phyloP scores from a whole-genome alignment of 1,284 basidiomycete species.

The Psilocybe mexicana region DNA sequence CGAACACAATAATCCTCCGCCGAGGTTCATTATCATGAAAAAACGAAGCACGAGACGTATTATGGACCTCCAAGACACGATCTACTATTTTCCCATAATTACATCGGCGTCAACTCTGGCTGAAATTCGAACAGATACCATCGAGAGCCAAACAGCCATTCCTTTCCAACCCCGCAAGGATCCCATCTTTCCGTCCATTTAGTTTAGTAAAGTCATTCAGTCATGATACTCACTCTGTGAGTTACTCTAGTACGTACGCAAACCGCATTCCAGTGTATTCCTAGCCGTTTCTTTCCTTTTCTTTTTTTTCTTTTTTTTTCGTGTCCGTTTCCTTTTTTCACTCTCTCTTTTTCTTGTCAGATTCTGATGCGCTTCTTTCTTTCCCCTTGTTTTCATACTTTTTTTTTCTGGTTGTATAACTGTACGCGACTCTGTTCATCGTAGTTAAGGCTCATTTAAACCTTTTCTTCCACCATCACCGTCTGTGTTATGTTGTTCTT shows the following conservation, averaged over 20 bases:
- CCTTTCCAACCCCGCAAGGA: not conserved
- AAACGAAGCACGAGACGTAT: slow-evolving; percentile 1
- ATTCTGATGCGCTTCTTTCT: slow-evolving; percentile 8
- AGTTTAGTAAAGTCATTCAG: not conserved
- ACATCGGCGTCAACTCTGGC: not conserved
- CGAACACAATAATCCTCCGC: not conserved
- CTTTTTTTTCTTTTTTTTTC: slow-evolving; percentile 1
- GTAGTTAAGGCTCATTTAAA: slow-evolving; percentile 5
- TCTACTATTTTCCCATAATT: slow-evolving; percentile 7
- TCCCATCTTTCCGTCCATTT: slow-evolving; percentile 5
- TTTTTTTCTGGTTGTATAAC: slow-evolving; percentile 18
- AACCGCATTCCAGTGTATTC: slow-evolving; percentile 28
- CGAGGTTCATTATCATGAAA: not conserved
- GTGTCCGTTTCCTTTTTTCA: slow-evolving; percentile 2
- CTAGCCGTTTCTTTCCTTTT: slow-evolving; percentile 20
- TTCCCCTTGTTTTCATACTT: slow-evolving; percentile 8
- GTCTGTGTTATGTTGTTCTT: slow-evolving; percentile 2
- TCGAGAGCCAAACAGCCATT: not conserved
- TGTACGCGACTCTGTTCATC: slow-evolving; percentile 11
- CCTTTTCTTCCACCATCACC: not conserved
- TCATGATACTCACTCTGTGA: slow-evolving; percentile 15
- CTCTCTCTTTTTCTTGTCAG: slow-evolving; percentile 1
- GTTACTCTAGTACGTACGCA: slow-evolving; percentile 15
- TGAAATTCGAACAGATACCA: not conserved
- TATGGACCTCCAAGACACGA: not conserved